phyloP scores from a whole-genome alignment of 257 asterid species.

The Thymus quinquecostatus region DNA sequence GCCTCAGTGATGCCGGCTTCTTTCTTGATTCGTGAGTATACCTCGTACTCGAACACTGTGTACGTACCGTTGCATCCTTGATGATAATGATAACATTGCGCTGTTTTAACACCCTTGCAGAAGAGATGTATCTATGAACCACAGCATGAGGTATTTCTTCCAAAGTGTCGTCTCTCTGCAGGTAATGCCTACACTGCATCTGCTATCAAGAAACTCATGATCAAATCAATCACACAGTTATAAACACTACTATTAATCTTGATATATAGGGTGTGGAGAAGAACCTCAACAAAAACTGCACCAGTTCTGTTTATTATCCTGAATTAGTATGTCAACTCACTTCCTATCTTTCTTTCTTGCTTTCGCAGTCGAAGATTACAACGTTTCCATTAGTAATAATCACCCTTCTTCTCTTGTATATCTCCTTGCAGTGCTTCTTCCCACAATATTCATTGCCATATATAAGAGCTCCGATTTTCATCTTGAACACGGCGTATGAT shows the following conservation, averaged over 20 bases:
- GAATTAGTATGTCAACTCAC: constrained; percentile 47
- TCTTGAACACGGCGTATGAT: constrained; percentile 91
- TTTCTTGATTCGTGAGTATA: constrained; percentile 77
- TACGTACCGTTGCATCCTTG: too few species aligned
- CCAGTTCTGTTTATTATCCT: constrained; percentile 49
- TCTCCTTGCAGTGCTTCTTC: constrained; percentile 78
- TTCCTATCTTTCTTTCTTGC: constrained; percentile 1
- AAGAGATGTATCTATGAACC: constrained; percentile 70
- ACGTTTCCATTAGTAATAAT: neutral
- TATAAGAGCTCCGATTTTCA: constrained; percentile 77
- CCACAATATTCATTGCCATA: constrained; percentile 79
- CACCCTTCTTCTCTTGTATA: neutral
- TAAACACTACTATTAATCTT: too few species aligned
- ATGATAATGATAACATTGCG: too few species aligned
- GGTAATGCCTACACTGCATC: constrained; percentile 35
- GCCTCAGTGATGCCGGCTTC: constrained; percentile 94
- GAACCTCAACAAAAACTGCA: constrained; percentile 75
- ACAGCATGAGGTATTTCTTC: constrained; percentile 73
- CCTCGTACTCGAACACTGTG: too few species aligned
- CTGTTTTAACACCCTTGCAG: constrained; percentile 46
- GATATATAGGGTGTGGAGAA: constrained; percentile 60
- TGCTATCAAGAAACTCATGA: neutral
- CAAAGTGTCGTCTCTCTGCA: constrained; percentile 63
- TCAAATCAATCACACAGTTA: too few species aligned
- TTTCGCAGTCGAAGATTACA: too few species aligned